These are phyloP conservation scores for Hamigera avellanea DNA, from an alignment of 495 filamentous ascomycete genomes.

Conservation along the genomic window DNA sequence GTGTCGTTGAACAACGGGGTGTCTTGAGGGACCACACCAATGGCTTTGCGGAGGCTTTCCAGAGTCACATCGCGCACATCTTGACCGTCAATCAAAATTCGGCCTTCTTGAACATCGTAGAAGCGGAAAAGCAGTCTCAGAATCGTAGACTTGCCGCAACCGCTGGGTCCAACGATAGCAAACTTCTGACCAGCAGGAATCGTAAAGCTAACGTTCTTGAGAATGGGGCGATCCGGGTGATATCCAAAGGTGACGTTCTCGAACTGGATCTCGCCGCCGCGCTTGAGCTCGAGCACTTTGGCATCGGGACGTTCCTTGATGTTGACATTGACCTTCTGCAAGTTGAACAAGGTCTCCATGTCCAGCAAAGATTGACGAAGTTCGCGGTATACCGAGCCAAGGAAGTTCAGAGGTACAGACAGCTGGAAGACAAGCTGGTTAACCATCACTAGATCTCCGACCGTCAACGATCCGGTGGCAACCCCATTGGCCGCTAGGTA, in stretches of 20 bases:
- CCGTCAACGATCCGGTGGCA: constrained; percentile 64
- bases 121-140: constrained; percentile 84
- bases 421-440: constrained; percentile 98
- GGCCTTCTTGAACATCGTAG: constrained; percentile 80
- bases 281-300: constrained; percentile 53
- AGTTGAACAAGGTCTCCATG: constrained; percentile 97
- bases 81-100: constrained; percentile 86
- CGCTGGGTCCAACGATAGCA: constrained; percentile 88
- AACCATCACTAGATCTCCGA: constrained; percentile 97
- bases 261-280: constrained; percentile 82
- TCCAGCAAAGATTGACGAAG: constrained; percentile 87
- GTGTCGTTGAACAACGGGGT: constrained; percentile 95
- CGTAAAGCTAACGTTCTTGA: constrained; percentile 71
- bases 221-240: constrained; percentile 72
- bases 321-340: constrained; percentile 94
- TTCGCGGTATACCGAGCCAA: constrained; percentile 93
- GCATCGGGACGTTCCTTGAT: constrained; percentile 68
- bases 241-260: constrained; percentile 96
- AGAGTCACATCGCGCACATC: constrained; percentile 75
- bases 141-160: constrained; percentile 93
- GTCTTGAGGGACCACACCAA: constrained; percentile 95
- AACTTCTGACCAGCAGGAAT: constrained; percentile 95
- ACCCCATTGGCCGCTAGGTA: constrained; percentile 86
- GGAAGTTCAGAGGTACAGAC: constrained; percentile 89
- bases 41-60: constrained; percentile 70